Conservation (phyloP, 306 rosid species). For the Quercus ilex region DNA sequence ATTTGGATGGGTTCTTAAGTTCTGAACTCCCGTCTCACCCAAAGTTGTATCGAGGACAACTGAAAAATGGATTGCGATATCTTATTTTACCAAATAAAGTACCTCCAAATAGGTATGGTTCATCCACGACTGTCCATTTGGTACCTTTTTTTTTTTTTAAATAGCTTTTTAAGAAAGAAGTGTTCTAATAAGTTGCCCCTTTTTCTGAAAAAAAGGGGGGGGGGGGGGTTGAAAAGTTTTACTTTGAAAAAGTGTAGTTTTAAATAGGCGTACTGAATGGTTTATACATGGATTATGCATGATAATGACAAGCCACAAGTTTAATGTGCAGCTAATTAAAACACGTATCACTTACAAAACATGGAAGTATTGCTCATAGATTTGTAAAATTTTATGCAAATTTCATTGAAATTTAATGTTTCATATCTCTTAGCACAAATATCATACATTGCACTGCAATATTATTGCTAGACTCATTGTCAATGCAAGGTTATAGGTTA, state of each 20-base stretch:
- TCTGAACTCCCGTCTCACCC: constrained; percentile 86
- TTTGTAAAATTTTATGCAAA: neutral
- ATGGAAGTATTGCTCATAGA: neutral
- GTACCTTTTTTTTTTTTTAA: too few species aligned
- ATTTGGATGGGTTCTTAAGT: constrained; percentile 57
- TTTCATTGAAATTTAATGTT: neutral
- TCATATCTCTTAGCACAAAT: neutral
- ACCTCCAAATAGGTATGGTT: constrained; percentile 75
- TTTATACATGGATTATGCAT: too few species aligned
- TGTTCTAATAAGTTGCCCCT: too few species aligned
- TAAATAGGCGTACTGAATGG: too few species aligned
- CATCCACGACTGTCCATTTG: neutral
- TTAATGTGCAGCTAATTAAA: neutral
- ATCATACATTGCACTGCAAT: neutral
- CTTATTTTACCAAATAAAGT: constrained; percentile 88
- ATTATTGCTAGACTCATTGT: neutral
- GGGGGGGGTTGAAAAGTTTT: too few species aligned
- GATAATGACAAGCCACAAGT: neutral
- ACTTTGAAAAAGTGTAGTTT: too few species aligned
- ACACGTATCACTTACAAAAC: neutral
- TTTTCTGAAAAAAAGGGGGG: too few species aligned
- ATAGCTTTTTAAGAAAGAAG: too few species aligned
- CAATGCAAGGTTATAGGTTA: neutral
- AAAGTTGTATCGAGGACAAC: constrained; percentile 76
- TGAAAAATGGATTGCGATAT: constrained; percentile 82